phyloP scores from a whole-genome alignment of 2,329 filamentous ascomycete genomes.

The Aspergillus amoenus region DNA sequence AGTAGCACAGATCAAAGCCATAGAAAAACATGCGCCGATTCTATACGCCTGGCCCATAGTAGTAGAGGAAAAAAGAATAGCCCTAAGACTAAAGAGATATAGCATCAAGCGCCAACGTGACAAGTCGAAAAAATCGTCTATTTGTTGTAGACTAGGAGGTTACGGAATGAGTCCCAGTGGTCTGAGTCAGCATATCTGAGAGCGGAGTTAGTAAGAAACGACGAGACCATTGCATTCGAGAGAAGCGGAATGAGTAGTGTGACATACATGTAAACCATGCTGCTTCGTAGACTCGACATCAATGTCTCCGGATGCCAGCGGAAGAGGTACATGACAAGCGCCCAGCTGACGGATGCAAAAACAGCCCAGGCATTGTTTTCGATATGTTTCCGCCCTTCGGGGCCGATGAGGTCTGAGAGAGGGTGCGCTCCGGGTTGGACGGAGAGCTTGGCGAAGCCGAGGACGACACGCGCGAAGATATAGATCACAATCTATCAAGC shows the following conservation, averaged over 20 bases:
- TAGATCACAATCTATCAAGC: slow-evolving; percentile 84
- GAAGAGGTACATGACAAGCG: slow-evolving; percentile 92
- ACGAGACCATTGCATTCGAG: not conserved
- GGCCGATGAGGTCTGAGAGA: slow-evolving; percentile 44
- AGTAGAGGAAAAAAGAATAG: not conserved
- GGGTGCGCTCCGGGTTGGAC: slow-evolving; percentile 60
- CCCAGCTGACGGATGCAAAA: slow-evolving; percentile 91
- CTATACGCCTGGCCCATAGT: slow-evolving; percentile 18
- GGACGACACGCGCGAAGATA: slow-evolving; percentile 86
- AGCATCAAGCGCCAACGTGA: not conserved
- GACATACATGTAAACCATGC: slow-evolving; percentile 95
- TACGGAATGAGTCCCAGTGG: slow-evolving; percentile 82
- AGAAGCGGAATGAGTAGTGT: not conserved
- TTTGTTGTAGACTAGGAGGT: slow-evolving; percentile 82
- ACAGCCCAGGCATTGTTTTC: slow-evolving; percentile 81
- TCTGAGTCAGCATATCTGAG: slow-evolving; percentile 74
- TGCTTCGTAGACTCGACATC: slow-evolving; percentile 85
- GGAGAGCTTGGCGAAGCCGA: slow-evolving; percentile 79
- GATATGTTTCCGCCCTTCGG: slow-evolving; percentile 50
- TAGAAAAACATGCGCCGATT: slow-evolving; percentile 16
- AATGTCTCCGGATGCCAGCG: slow-evolving; percentile 86
- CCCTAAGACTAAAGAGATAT: not conserved
- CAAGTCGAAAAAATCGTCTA: slow-evolving; percentile 27
- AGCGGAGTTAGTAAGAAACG: slow-evolving; percentile 28
- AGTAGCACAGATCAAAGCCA: slow-evolving; percentile 1